phyloP scores from a whole-genome alignment of 805 yeast genomes.

The Alloascoidea africana region DNA sequence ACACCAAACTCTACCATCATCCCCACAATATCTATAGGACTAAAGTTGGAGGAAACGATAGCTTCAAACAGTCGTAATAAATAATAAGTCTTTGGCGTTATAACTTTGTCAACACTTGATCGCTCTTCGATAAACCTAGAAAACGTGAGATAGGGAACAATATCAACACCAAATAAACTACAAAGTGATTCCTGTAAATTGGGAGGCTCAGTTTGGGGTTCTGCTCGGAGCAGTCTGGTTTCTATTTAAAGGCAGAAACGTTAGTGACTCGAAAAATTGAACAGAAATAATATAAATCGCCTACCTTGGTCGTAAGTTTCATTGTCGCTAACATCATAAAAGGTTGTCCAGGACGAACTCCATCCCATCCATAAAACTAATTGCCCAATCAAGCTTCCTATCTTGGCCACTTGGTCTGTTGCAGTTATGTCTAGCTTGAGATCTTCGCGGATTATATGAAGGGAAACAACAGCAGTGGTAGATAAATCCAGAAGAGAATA shows the following conservation, averaged over 20 bases:
- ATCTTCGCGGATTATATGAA: conserved; percentile 75
- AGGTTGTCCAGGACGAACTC: conserved; percentile 48
- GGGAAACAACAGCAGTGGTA: conserved; percentile 40
- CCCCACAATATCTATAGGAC: conserved; percentile 39
- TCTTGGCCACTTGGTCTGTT: conserved; percentile 16
- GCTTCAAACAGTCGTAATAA: conserved; percentile 48
- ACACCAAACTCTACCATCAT: conserved; percentile 46
- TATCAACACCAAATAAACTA: conserved; percentile 28
- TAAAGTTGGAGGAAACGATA: conserved; percentile 32
- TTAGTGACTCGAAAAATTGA: conserved; percentile 6
- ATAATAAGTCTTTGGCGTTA: conserved; percentile 54
- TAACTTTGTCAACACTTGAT: conserved; percentile 37
- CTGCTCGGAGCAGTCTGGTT: conserved; percentile 14
- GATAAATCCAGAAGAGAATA: no score
- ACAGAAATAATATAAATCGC: conserved; percentile 22
- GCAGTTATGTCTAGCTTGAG: conserved; percentile 37
- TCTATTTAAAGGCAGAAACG: conserved; percentile 2
- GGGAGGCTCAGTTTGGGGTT: conserved; percentile 43
- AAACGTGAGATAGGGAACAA: conserved; percentile 44
- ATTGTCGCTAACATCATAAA: conserved; percentile 25
- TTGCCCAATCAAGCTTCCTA: conserved; percentile 46
- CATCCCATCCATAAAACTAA: conserved; percentile 58
- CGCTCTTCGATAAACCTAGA: conserved; percentile 54
- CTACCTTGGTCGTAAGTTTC: conserved; percentile 22
- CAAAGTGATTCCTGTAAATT: conserved; percentile 39